phyloP scores from a whole-genome alignment of 495 filamentous ascomycete genomes.

The Penicillium cosmopolitanum region DNA sequence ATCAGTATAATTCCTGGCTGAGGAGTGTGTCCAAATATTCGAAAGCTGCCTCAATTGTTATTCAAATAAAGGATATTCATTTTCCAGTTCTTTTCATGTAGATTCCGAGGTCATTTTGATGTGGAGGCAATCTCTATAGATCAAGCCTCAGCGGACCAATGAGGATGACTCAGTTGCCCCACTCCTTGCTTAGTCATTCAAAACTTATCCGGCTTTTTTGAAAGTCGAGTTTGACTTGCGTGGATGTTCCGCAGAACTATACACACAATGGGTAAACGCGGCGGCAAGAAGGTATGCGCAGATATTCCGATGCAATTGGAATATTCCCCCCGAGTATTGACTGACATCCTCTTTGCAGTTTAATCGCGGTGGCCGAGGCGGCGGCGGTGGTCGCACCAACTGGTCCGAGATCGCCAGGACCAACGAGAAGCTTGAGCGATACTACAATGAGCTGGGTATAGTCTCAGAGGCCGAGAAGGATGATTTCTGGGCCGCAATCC shows the following conservation, averaged over 20 bases:
- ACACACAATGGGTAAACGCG: constrained; percentile 44
- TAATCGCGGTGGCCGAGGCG: constrained; percentile 38
- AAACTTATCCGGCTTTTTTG: constrained; percentile 14
- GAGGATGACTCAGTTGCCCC: not conserved
- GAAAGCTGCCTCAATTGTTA: too few species aligned
- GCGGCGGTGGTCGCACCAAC: constrained; percentile 34
- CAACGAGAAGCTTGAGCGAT: constrained; percentile 79
- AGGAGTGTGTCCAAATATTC: too few species aligned
- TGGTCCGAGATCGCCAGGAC: constrained; percentile 66
- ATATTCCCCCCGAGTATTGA: not conserved
- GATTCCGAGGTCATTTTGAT: too few species aligned
- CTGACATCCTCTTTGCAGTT: constrained; percentile 33
- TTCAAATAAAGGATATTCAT: too few species aligned
- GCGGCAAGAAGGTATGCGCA: constrained; percentile 39
- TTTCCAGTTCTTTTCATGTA: too few species aligned
- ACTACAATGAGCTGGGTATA: constrained; percentile 77
- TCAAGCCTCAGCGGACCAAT: not conserved
- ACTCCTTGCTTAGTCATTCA: not conserved
- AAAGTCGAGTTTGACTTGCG: constrained; percentile 15
- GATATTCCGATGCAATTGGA: not conserved
- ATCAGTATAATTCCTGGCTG: too few species aligned
- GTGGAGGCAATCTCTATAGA: not conserved
- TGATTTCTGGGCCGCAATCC: constrained; percentile 80
- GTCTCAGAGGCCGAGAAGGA: constrained; percentile 72
- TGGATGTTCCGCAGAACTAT: constrained; percentile 13